phyloP scores from a whole-genome alignment of 1,139 yeast genomes.

The Kurtzmaniella quercitrusa region DNA sequence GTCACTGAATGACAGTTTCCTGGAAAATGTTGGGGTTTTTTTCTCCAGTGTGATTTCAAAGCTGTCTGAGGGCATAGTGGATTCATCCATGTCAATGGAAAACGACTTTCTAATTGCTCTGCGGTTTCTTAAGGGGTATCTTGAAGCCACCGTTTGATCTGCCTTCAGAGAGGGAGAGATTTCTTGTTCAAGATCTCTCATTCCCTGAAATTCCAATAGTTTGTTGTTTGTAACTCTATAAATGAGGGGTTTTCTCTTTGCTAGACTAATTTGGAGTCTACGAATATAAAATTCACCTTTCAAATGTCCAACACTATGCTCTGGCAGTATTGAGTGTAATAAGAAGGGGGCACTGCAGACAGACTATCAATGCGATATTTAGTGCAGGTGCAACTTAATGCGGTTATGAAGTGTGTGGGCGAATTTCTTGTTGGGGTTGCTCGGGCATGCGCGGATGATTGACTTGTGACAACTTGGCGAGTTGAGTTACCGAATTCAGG shows the following conservation, averaged over 20 bases:
- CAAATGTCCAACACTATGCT: background rate
- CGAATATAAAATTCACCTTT: background rate
- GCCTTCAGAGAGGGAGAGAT: background rate
- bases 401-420: background rate
- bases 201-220: background rate
- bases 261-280: background rate
- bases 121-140: background rate
- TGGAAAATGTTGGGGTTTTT: conserved; percentile 8
- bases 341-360: background rate
- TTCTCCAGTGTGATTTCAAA: conserved; percentile 10
- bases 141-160: background rate
- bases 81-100: background rate
- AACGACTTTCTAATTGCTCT: background rate
- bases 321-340: background rate
- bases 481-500: too few relatives aligned
- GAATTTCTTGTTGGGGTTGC: background rate
- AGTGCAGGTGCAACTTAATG: too few relatives aligned
- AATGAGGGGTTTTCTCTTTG: background rate
- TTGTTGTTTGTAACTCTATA: background rate
- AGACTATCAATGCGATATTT: background rate
- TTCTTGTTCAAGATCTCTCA: background rate
- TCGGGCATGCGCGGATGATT: background rate
- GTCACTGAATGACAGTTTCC: conserved; percentile 44
- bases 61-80: background rate
- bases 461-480: background rate